Evolutionary conservation across 371 early-diverging fungal genomes (phyloP).

Genomic region (Circinella umbellata): DNA sequence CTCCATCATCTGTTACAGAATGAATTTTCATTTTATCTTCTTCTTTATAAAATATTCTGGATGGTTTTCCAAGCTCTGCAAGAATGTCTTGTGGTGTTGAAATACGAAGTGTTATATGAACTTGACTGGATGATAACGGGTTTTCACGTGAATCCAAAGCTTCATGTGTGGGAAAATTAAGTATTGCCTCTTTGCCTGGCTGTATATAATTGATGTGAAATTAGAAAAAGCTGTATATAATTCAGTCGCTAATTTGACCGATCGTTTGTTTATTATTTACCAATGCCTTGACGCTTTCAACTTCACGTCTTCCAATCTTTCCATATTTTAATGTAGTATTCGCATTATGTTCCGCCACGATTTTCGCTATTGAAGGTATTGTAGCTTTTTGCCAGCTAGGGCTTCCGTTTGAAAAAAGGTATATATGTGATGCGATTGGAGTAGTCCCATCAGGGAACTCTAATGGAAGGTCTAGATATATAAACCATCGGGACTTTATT

Average conservation of each 20-base stretch:
- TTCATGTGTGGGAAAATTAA: slow-evolving; percentile 39
- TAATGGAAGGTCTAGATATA: slow-evolving; percentile 62
- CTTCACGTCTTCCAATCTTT: slow-evolving; percentile 44
- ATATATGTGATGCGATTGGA: slow-evolving; percentile 68
- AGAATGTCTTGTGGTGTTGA: slow-evolving; percentile 73
- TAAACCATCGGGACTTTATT: neutral
- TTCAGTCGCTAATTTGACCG: no score
- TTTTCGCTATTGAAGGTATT: slow-evolving; percentile 48
- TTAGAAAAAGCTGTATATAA: no score
- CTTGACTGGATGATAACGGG: slow-evolving; percentile 26
- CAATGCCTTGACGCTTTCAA: slow-evolving; percentile 58
- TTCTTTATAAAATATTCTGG: slow-evolving; percentile 67
- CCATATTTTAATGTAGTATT: slow-evolving; percentile 42
- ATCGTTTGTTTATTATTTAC: slow-evolving; percentile 28
- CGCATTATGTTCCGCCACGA: slow-evolving; percentile 48
- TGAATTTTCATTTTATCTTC: slow-evolving; percentile 80
- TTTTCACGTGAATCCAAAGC: slow-evolving; percentile 10
- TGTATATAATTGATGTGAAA: slow-evolving; percentile 10
- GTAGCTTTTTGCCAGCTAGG: slow-evolving; percentile 57
- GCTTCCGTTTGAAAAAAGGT: slow-evolving; percentile 56
- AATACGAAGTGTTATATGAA: slow-evolving; percentile 48
- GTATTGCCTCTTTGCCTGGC: slow-evolving; percentile 43
- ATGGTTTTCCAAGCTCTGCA: slow-evolving; percentile 71
- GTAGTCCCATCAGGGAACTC: slow-evolving; percentile 81
- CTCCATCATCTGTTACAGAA: slow-evolving; percentile 41